These are phyloP conservation scores for Manihot esculenta DNA, from an alignment of 441 rosid genomes.

Conservation along the genomic window DNA sequence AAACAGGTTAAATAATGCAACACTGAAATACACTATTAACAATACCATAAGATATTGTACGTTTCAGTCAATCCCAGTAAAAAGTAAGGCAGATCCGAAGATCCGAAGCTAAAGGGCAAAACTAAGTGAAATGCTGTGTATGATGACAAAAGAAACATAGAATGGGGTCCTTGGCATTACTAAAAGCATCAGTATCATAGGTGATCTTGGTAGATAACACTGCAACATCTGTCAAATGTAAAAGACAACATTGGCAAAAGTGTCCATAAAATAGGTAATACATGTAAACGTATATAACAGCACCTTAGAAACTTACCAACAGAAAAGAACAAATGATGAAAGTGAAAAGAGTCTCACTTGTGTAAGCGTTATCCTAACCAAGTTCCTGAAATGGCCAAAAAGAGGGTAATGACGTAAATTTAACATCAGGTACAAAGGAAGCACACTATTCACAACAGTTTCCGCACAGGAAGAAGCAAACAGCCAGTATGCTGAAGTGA, in stretches of 20 bases:
- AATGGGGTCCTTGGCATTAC: background rate
- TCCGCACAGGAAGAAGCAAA: constrained; percentile 66
- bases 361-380: constrained; percentile 79
- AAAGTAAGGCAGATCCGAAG: too few species aligned
- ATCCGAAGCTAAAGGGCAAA: background rate
- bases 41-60: too few species aligned
- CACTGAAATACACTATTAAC: too few species aligned
- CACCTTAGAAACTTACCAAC: constrained; percentile 50
- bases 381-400: constrained; percentile 59
- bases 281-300: background rate
- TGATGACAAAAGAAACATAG: background rate
- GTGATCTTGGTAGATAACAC: background rate
- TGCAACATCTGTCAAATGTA: background rate
- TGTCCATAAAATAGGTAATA: background rate
- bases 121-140: background rate
- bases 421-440: background rate
- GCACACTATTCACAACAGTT: background rate
- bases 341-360: constrained; percentile 80
- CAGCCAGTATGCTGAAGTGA: constrained; percentile 82
- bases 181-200: background rate
- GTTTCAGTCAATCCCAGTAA: too few species aligned
- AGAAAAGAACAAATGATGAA: constrained; percentile 64
- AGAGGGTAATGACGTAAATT: background rate
- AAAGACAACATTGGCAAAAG: background rate
- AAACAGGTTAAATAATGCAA: too few species aligned